Percentiles rank a stretch among this genome's conserved stretches.
phyloP scores from a whole-genome alignment of 495 filamentous ascomycete species.

The Aspergillus ostianus region DNA sequence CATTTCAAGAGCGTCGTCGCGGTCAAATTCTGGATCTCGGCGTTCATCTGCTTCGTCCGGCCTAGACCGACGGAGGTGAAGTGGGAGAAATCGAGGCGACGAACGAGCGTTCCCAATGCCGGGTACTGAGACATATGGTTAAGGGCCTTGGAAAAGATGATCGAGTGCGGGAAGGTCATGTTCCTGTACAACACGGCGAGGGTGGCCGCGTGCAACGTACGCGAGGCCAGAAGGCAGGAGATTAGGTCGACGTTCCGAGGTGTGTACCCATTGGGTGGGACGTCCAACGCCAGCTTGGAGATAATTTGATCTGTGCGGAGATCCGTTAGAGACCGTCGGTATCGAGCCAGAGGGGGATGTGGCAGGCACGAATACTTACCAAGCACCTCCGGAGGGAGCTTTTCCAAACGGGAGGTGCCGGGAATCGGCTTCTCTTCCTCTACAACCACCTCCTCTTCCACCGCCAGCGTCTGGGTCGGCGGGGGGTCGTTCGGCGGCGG shows the following conservation, averaged over 20 bases:
- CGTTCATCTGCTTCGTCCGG: constrained; percentile 74
- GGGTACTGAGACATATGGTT: constrained; percentile 66
- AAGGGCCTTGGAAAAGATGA: constrained; percentile 84
- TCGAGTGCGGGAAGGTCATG: constrained; percentile 84
- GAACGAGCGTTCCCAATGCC: constrained; percentile 73
- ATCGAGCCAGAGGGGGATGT: background rate
- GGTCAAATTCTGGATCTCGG: constrained; percentile 78
- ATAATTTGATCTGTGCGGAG: constrained; percentile 67
- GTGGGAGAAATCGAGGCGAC: constrained; percentile 82
- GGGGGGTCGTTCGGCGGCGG: constrained; percentile 21
- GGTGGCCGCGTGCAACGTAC: constrained; percentile 72
- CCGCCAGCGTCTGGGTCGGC: constrained; percentile 24
- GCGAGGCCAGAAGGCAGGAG: constrained; percentile 72
- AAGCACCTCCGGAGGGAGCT: constrained; percentile 66
- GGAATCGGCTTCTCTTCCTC: constrained; percentile 30
- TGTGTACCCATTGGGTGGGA: constrained; percentile 74
- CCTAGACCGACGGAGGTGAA: constrained; percentile 83
- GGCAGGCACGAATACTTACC: constrained; percentile 49
- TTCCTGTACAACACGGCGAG: constrained; percentile 75
- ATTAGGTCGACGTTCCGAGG: constrained; percentile 82
- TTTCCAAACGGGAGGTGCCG: constrained; percentile 56
- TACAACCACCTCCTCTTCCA: constrained; percentile 24
- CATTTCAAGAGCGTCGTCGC: constrained; percentile 72
- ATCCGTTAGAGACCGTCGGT: constrained; percentile 12
- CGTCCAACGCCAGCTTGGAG: constrained; percentile 68